A percentile compares a stretch with the other conserved stretches of the same genome.
These are phyloP conservation scores for Diaporthe aspalathi DNA, from an alignment of 2,329 filamentous ascomycete species.

Conservation along the genomic window DNA sequence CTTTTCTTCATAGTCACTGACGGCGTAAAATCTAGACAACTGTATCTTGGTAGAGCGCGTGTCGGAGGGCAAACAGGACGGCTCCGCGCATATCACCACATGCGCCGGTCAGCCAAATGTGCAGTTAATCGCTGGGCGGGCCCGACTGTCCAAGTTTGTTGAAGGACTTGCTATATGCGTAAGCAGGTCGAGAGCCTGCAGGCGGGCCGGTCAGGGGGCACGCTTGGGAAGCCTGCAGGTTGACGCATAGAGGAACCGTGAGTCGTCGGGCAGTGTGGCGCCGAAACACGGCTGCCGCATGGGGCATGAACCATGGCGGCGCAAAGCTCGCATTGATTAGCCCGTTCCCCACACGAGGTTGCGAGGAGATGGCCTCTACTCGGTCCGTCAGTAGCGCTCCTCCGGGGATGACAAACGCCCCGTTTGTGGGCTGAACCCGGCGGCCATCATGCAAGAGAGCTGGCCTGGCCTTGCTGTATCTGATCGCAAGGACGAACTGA, in stretches of 20 bases:
- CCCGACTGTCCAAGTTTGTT: no score
- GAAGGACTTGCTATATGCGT: no score
- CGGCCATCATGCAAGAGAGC: background rate
- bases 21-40: background rate
- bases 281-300: conserved; percentile 14
- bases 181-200: background rate
- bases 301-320: conserved; percentile 14
- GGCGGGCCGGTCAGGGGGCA: background rate
- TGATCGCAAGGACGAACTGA: conserved; percentile 11
- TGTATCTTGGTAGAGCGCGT: no score
- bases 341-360: background rate
- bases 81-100: background rate
- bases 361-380: conserved; percentile 2
- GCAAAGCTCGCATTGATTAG: conserved; percentile 20
- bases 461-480: no score
- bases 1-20: background rate
- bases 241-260: background rate
- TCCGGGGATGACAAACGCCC: background rate
- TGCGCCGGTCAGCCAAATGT: background rate
- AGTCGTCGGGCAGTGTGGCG: background rate
- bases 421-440: conserved; percentile 16
- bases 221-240: background rate
- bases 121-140: background rate
- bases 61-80: background rate
- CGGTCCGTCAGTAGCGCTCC: background rate